A percentile compares a stretch with the other conserved stretches of the same genome.
These are phyloP conservation scores for Ogataea nonfermentans DNA, from an alignment of 805 yeast genomes.

Conservation along the genomic window DNA sequence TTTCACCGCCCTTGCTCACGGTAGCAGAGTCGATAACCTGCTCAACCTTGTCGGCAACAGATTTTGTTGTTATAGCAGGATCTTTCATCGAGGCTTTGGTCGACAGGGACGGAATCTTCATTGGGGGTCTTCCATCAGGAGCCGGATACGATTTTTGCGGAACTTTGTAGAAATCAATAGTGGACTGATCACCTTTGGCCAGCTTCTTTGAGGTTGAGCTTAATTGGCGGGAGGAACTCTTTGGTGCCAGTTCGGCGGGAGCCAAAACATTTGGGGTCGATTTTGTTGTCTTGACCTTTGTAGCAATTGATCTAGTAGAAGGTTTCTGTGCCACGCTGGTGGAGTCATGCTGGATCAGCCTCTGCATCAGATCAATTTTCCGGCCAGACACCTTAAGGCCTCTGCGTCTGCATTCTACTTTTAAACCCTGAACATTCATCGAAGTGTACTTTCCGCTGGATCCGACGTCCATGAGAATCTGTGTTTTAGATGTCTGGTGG, in stretches of 20 bases:
- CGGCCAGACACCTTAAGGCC: constrained; percentile 63
- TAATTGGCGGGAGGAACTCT: constrained; percentile 13
- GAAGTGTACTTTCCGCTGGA: constrained; percentile 29
- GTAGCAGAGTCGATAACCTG: constrained; percentile 16
- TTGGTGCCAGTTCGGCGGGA: background rate
- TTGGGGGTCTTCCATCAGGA: constrained; percentile 26
- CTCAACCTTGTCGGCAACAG: constrained; percentile 6
- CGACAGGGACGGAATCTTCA: constrained; percentile 29
- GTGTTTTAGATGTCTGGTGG: constrained; percentile 36
- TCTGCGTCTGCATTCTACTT: constrained; percentile 55
- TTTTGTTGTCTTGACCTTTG: constrained; percentile 11
- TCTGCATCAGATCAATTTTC: constrained; percentile 52
- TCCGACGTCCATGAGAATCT: constrained; percentile 29
- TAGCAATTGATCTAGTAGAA: constrained; percentile 17
- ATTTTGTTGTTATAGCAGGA: constrained; percentile 1
- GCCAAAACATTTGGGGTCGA: background rate
- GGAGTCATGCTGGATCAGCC: constrained; percentile 27
- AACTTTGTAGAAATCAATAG: constrained; percentile 54
- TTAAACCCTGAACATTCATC: constrained; percentile 55
- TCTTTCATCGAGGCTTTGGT: constrained; percentile 28
- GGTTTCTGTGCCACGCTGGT: constrained; percentile 2
- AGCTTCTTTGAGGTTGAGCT: constrained; percentile 23
- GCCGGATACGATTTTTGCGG: constrained; percentile 35
- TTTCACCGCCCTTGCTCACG: constrained; percentile 21
- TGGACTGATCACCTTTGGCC: constrained; percentile 57